Evolutionary conservation across 768 basidiomycete genomes (phyloP), one percentile per base, ranked within the genome.

Genomic region (Rhizopogon rudus): DNA sequence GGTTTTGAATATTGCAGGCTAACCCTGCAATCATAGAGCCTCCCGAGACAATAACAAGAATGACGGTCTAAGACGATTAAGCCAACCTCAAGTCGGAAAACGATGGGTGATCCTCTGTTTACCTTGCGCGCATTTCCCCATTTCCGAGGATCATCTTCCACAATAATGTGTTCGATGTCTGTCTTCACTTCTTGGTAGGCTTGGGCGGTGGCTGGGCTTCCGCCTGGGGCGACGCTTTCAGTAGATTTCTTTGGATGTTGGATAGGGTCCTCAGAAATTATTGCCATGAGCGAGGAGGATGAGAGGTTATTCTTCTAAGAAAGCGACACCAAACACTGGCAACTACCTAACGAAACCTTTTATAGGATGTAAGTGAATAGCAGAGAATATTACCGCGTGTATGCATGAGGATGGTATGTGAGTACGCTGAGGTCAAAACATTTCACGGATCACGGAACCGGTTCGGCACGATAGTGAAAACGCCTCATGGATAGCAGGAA

Each of bases 51-150:
- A 65, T 65, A 4, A n/a, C 43, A 5, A 68, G 51, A 8, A 63
- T 67, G 6, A 62, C 3, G 25, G 56, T 68, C 67, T 70, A 50
- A 22, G 14, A 35, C 2, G 8, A 35, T 14, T 20, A 22, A 16
- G 57, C 39, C 48, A 46, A 28, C 6, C 6, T 22, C n/a, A 4
- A 25, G 3, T 25, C 25, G 25, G 35, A 31, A 14, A 17, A 2
- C 14, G 14, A 5, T 6, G 35, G 14, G 29, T 25, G 29, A 20
- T 3, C 5, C 8, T 37, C 50, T 29, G 50, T 57, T 16, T 17
- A 84, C 86, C 76, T 88, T 88, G 59, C 79, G 75, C 25, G 76
- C 51, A 41, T 65, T 58, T 6, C 82, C 79, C 86, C 86, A 88
- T 53, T 64, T 61, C 40, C 86, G 77, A 1, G 86, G 86, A 66